Evolutionary conservation across 768 basidiomycete species (phyloP), one percentile per base, ranked within the genome.

Genomic region (Russula earlei): DNA sequence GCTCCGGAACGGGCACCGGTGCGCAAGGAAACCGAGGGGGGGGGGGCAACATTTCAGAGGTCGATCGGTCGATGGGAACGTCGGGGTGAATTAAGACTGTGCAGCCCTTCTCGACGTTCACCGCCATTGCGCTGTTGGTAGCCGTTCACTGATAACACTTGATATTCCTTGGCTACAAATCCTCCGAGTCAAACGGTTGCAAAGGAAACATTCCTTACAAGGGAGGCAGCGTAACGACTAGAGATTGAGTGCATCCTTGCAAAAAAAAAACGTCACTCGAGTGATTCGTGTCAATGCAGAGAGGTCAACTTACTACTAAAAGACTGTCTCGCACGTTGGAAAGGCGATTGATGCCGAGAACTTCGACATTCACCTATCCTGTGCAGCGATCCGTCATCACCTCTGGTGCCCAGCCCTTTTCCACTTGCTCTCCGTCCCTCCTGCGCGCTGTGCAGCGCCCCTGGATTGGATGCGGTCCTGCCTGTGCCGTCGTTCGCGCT

Each of bases 401-500:
- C 41, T 38, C 49, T 51, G 22, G 14, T 19, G 42, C 40, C 6
- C 34, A 19, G 22, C 17, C 33, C 24, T 52, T 15, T 24, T 41
- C 50, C 44, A 22, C 44, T 41, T 57, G 50, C 19, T 20, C 44
- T 46, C 45, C 5, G 37, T 10, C 19, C 14, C 24, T 33, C 36
- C 29, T 6, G 6, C 9, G 29, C 49, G 42, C 12, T 38, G 34
- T 20, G 10, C 25, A 17, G 47, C 14, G 24, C 24, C 15, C 14
- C 9, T 48, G 57, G 56, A 41, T 47, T 34, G 34, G 33, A 61
- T 62, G 58, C 64, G 67, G 41, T 63, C 47, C 47, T 58, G 49
- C 50, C 61, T 58, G n/a, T 58, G 50, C 46, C 54, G 47, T 53
- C 65, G 52, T 65, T 72, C 71, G 58, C 65, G 60, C 54, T 65